Evolutionary conservation across 495 filamentous ascomycete species (phyloP).

Genomic region (Xylaria telfairii): DNA sequence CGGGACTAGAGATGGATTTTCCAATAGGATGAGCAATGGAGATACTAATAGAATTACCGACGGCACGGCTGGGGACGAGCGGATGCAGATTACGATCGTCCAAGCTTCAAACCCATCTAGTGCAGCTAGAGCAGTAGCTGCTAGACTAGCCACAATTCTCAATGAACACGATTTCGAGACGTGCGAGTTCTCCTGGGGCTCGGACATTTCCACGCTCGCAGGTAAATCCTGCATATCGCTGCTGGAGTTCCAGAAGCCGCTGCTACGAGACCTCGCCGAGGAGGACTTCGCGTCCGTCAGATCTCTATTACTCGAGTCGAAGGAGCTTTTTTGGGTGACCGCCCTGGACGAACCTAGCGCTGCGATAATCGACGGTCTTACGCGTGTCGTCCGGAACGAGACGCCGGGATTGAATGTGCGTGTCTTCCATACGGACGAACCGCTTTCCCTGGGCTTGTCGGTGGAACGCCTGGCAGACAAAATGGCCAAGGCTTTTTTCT

Average conservation of each 20-base stretch:
- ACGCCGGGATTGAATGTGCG: not conserved
- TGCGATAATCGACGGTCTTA: not conserved
- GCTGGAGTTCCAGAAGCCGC: not conserved
- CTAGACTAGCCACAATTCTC: not conserved
- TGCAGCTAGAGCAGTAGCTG: not conserved
- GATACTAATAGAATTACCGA: no score
- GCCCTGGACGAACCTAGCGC: not conserved
- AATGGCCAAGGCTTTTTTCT: not conserved
- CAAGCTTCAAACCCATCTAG: not conserved
- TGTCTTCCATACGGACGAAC: not conserved
- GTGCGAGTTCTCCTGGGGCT: not conserved
- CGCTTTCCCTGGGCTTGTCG: not conserved
- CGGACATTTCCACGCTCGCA: not conserved
- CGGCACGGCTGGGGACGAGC: no score
- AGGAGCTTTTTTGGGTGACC: not conserved
- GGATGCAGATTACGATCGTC: no score
- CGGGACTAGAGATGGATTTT: no score
- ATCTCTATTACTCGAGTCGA: not conserved
- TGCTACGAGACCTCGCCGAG: not conserved
- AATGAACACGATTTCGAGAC: not conserved
- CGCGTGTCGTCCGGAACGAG: conserved; percentile 3
- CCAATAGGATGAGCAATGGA: no score
- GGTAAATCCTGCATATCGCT: conserved; percentile 3
- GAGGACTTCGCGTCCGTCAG: conserved; percentile 3
- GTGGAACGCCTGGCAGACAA: not conserved